These are phyloP conservation scores for Cladorrhinum sp. DNA, from an alignment of 2,329 filamentous ascomycete species.

Conservation along the genomic window DNA sequence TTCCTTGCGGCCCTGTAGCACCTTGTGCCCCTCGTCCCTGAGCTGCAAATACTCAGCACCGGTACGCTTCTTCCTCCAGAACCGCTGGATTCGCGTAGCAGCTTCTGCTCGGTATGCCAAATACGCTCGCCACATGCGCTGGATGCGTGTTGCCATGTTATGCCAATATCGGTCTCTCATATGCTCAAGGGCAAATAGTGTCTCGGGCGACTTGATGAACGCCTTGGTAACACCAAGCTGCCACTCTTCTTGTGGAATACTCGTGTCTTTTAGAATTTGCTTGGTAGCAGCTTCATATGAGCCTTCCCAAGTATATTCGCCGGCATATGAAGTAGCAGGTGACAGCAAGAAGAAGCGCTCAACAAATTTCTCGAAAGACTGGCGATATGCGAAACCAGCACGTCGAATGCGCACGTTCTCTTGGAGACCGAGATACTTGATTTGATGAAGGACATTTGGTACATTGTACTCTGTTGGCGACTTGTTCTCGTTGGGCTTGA, in stretches of 20 bases:
- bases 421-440: slow-evolving; percentile 98
- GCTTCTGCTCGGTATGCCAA: slow-evolving; percentile 89
- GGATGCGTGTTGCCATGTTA: slow-evolving; percentile 98
- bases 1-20: slow-evolving; percentile 85
- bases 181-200: slow-evolving; percentile 90
- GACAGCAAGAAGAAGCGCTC: slow-evolving; percentile 96
- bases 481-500: slow-evolving; percentile 99
- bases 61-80: slow-evolving; percentile 91
- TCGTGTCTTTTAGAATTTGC: slow-evolving; percentile 94
- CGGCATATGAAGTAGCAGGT: slow-evolving; percentile 90
- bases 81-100: slow-evolving; percentile 87
- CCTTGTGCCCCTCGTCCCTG: slow-evolving; percentile 79
- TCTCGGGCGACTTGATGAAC: slow-evolving; percentile 98
- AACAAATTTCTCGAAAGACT: slow-evolving; percentile 97
- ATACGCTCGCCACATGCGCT: slow-evolving; percentile 96
- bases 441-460: slow-evolving; percentile 91
- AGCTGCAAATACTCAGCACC: slow-evolving; percentile 86
- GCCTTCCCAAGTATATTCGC: slow-evolving; percentile 94
- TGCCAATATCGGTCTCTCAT: slow-evolving; percentile 99
- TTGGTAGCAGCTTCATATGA: slow-evolving; percentile 82
- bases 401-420: slow-evolving; percentile 97
- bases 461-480: slow-evolving; percentile 89
- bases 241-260: slow-evolving; percentile 91
- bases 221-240: slow-evolving; percentile 96
- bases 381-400: slow-evolving; percentile 94